phyloP scores from a whole-genome alignment of 805 yeast genomes.

The Candida tibetensis region DNA sequence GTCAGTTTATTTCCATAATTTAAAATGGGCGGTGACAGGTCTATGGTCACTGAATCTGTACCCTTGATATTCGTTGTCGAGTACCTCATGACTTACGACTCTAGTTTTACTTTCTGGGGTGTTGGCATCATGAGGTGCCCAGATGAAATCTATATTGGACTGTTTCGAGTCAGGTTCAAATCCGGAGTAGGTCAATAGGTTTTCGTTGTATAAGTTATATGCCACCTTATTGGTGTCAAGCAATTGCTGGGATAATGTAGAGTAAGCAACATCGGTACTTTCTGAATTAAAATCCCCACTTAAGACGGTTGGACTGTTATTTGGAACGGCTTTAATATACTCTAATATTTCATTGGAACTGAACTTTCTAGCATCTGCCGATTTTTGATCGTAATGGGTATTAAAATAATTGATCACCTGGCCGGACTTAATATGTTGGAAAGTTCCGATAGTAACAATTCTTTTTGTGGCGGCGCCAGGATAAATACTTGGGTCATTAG shows the following conservation, averaged over 20 bases:
- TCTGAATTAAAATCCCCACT: conserved; percentile 57
- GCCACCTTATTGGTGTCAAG: conserved; percentile 22
- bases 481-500: conserved; percentile 49
- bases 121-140: conserved; percentile 27
- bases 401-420: conserved; percentile 33
- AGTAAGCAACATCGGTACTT: conserved; percentile 12
- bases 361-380: conserved; percentile 43
- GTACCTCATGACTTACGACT: conserved; percentile 26
- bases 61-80: conserved; percentile 36
- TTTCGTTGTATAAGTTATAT: conserved; percentile 17
- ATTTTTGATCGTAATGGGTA: conserved; percentile 52
- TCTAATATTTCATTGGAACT: conserved; percentile 40
- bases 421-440: conserved; percentile 16
- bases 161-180: conserved; percentile 23
- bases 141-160: conserved; percentile 39
- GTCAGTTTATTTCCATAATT: conserved; percentile 4
- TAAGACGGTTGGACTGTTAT: conserved; percentile 37
- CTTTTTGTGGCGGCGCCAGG: conserved; percentile 48
- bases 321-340: conserved; percentile 19
- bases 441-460: conserved; percentile 37
- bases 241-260: conserved; percentile 38
- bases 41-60: conserved; percentile 46
- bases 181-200: conserved; percentile 41
- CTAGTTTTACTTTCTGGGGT: conserved; percentile 13
- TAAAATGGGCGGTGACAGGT: conserved; percentile 38